Conservation (phyloP, 768 basidiomycete species). For the Termitomyces sp. region DNA sequence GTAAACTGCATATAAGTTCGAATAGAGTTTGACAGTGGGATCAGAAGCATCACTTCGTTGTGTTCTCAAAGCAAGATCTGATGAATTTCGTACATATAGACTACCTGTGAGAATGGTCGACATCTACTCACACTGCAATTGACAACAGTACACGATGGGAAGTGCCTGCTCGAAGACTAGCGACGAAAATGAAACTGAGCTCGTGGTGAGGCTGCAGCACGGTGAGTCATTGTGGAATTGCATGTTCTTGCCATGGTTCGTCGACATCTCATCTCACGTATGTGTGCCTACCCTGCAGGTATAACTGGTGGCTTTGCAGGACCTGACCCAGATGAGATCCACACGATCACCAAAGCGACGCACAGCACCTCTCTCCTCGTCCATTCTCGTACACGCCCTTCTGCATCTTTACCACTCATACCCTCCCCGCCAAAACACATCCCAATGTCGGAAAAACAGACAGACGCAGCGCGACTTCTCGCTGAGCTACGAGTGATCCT, state of each 20-base stretch:
- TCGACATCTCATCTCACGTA: not conserved
- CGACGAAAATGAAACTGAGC: not conserved
- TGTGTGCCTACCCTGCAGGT: not conserved
- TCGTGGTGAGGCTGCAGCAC: not conserved
- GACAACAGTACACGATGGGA: not conserved
- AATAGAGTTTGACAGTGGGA: not conserved
- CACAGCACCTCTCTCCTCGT: not conserved
- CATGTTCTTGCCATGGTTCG: not conserved
- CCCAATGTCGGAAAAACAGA: not conserved
- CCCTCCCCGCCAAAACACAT: not conserved
- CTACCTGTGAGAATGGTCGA: not conserved
- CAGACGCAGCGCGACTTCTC: not conserved
- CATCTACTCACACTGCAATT: not conserved
- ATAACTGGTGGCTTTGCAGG: constrained; percentile 1
- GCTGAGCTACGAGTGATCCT: not conserved
- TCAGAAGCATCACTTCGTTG: not conserved
- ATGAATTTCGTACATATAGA: not conserved
- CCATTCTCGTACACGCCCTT: not conserved
- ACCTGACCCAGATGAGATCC: not conserved
- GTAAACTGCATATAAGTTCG: no score
- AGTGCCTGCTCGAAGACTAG: not conserved
- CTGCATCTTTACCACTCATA: not conserved
- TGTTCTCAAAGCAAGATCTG: not conserved
- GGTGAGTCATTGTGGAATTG: not conserved
- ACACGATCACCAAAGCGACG: not conserved